phyloP scores from a whole-genome alignment of 495 filamentous ascomycete genomes.

The Podospora anserina region DNA sequence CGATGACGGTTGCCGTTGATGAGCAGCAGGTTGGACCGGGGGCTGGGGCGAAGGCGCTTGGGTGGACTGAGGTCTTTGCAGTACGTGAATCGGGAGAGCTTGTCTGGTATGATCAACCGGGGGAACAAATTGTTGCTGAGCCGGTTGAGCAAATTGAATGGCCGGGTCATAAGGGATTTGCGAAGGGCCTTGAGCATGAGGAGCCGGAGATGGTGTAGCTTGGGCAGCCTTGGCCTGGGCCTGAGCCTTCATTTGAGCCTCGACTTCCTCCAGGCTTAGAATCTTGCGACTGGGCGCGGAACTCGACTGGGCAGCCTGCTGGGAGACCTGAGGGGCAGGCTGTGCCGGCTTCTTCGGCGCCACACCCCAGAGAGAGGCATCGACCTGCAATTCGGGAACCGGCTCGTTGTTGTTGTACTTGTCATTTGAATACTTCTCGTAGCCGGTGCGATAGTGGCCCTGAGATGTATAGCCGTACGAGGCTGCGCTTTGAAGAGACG shows the following conservation, averaged over 20 bases:
- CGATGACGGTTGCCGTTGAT: slow-evolving; percentile 50
- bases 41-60: slow-evolving; percentile 30
- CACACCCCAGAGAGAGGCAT: slow-evolving; percentile 88
- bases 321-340: slow-evolving; percentile 32
- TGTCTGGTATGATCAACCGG: slow-evolving; percentile 29
- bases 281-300: slow-evolving; percentile 62
- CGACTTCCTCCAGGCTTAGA: slow-evolving; percentile 95
- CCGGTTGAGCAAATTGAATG: slow-evolving; percentile 27
- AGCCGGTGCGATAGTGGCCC: slow-evolving; percentile 63
- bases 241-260: slow-evolving; percentile 83
- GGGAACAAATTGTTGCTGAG: slow-evolving; percentile 29
- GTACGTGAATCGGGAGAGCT: slow-evolving; percentile 40
- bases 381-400: slow-evolving; percentile 75
- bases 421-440: slow-evolving; percentile 80
- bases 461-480: slow-evolving; percentile 44
- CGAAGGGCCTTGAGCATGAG: slow-evolving; percentile 26
- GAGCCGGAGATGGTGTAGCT: slow-evolving; percentile 30
- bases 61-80: slow-evolving; percentile 45
- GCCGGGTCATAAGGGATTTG: slow-evolving; percentile 33
- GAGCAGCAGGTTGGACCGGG: slow-evolving; percentile 31
- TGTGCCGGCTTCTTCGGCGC: slow-evolving; percentile 53
- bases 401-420: slow-evolving; percentile 38
- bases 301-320: slow-evolving; percentile 28
- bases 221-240: slow-evolving; percentile 47
- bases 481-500: slow-evolving; percentile 28